These are phyloP conservation scores for Camellia sinensis DNA, from an alignment of 148 eudicot species.

Conservation along the genomic window DNA sequence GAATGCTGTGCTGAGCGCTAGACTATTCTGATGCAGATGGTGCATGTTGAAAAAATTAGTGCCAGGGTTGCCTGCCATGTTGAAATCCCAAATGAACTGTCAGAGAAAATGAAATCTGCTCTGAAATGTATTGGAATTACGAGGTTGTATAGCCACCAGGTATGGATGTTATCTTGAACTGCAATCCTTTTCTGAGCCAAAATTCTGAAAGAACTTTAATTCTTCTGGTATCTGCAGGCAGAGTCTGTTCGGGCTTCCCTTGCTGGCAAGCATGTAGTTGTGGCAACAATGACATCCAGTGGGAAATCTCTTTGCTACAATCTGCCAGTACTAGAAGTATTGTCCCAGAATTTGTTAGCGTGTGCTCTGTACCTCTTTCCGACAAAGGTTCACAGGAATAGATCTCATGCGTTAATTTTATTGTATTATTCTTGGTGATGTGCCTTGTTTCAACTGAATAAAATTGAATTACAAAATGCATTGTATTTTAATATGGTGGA, in stretches of 20 bases:
- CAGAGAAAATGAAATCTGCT: slow-evolving; percentile 55
- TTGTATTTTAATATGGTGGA: not conserved
- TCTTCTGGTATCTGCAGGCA: slow-evolving; percentile 45
- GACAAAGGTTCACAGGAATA: slow-evolving; percentile 59
- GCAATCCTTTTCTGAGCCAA: not conserved
- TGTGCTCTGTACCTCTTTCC: slow-evolving; percentile 94
- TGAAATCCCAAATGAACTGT: slow-evolving; percentile 70
- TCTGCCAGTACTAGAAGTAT: slow-evolving; percentile 78
- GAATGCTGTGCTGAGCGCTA: slow-evolving; percentile 5
- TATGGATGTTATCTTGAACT: slow-evolving; percentile 20
- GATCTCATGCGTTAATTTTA: not conserved
- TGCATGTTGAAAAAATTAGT: slow-evolving; percentile 75
- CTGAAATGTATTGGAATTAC: slow-evolving; percentile 61
- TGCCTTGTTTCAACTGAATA: not conserved
- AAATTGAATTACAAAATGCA: not conserved
- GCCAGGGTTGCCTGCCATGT: slow-evolving; percentile 60
- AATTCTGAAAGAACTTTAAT: slow-evolving; percentile 1
- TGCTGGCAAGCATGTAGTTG: slow-evolving; percentile 74
- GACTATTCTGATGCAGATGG: slow-evolving; percentile 53
- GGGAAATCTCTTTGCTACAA: slow-evolving; percentile 99
- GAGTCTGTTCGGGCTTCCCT: slow-evolving; percentile 85
- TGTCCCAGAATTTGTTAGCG: slow-evolving; percentile 58
- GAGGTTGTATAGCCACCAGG: slow-evolving; percentile 92
- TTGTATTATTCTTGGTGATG: not conserved
- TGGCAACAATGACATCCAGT: slow-evolving; percentile 95